Conservation (phyloP, 768 basidiomycete species). For the Lactarius psammicola region DNA sequence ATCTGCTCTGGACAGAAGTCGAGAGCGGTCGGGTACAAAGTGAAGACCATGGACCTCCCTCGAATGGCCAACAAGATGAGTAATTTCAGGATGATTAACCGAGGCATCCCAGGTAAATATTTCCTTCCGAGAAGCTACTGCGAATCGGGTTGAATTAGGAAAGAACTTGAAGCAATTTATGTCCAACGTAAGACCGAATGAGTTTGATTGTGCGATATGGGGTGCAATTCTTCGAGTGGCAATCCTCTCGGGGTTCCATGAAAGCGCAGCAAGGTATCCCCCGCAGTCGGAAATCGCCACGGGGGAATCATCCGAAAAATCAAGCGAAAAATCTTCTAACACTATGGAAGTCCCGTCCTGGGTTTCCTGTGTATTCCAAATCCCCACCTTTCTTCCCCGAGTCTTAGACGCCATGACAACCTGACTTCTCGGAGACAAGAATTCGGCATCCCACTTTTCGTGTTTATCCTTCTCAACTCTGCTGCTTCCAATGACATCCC, state of each 20-base stretch:
- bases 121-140: not conserved
- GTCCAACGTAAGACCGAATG: too few relatives aligned
- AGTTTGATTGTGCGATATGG: not conserved
- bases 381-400: not conserved
- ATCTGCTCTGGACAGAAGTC: not conserved
- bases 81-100: not conserved
- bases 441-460: not conserved
- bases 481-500: not conserved
- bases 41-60: not conserved
- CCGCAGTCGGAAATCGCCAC: not conserved
- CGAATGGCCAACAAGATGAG: not conserved
- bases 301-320: too few relatives aligned
- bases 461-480: not conserved
- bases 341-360: not conserved
- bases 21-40: not conserved
- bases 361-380: too few relatives aligned
- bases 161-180: not conserved
- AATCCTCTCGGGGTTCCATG: not conserved
- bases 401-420: not conserved
- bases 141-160: not conserved
- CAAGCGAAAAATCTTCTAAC: too few relatives aligned
- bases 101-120: not conserved
- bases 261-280: not conserved
- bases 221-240: not conserved
- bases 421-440: not conserved